Conservation (phyloP, 2,329 filamentous ascomycete species). For the Ophiocordyceps camponoti-rufipedis region DNA sequence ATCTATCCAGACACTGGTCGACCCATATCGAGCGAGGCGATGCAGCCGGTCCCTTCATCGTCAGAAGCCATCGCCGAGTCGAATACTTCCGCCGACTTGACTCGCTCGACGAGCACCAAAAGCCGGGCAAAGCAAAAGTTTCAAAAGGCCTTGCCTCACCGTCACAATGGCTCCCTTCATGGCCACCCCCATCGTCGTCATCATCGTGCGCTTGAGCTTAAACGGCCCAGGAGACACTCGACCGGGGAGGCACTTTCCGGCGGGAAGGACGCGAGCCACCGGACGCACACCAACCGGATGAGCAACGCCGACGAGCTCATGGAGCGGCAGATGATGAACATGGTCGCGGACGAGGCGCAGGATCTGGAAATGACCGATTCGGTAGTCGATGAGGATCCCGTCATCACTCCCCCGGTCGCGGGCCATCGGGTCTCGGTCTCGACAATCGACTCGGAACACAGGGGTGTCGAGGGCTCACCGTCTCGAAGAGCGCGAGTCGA, state of each 20-base stretch:
- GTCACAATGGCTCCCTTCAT: constrained; percentile 29
- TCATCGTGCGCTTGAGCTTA: constrained; percentile 25
- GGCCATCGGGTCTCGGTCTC: constrained; percentile 13
- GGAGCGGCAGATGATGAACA: constrained; percentile 43
- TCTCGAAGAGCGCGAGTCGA: constrained; percentile 13
- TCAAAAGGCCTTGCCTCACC: constrained; percentile 36
- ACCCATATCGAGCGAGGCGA: constrained; percentile 12
- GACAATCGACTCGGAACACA: constrained; percentile 20
- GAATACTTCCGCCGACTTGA: constrained; percentile 15
- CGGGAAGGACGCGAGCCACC: constrained; percentile 22
- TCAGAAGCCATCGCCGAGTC: constrained; percentile 7
- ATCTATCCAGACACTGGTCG: constrained; percentile 37
- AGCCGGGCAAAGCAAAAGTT: constrained; percentile 43
- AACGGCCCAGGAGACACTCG: constrained; percentile 29
- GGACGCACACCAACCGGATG: constrained; percentile 16
- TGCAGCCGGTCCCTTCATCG: constrained; percentile 10
- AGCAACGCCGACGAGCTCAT: constrained; percentile 32
- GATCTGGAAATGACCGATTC: constrained; percentile 20
- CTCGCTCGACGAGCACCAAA: constrained; percentile 26
- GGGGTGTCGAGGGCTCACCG: constrained; percentile 6
- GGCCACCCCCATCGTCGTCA: constrained; percentile 13
- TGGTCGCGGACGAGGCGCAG: constrained; percentile 34
- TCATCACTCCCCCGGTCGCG: constrained; percentile 8
- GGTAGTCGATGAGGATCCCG: constrained; percentile 11
- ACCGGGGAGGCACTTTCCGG: constrained; percentile 43